Percentiles rank a stretch among this genome's conserved stretches.
phyloP scores from a whole-genome alignment of 208 protist genomes.

The Acanthamoeba triangularis region DNA sequence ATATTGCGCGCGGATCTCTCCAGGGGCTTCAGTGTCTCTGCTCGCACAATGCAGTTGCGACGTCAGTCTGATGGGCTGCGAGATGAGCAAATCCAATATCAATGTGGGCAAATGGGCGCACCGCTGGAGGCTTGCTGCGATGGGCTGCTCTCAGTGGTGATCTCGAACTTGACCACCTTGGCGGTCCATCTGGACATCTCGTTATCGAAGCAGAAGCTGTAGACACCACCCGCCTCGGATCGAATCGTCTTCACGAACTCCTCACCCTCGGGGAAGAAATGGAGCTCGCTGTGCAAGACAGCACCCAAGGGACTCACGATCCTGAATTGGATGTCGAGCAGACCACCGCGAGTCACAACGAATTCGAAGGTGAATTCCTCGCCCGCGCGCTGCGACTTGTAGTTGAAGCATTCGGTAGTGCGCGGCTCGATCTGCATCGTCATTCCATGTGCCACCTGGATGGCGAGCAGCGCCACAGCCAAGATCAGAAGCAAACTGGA shows the following conservation, averaged over 20 bases:
- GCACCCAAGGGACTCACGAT: background rate
- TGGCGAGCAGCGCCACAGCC: background rate
- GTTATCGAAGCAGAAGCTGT: slow-evolving; percentile 60
- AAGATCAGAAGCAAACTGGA: background rate
- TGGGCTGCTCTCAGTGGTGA: background rate
- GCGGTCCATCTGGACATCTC: slow-evolving; percentile 40
- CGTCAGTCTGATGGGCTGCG: background rate
- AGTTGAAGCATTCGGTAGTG: slow-evolving; percentile 2
- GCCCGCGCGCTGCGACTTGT: background rate
- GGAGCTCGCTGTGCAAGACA: slow-evolving; percentile 11
- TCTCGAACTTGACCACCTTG: slow-evolving; percentile 45
- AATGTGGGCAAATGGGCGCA: background rate
- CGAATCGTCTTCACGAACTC: slow-evolving; percentile 19
- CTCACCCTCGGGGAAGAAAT: slow-evolving; percentile 40
- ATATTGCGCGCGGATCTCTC: slow-evolving; percentile 38
- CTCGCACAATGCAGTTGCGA: background rate
- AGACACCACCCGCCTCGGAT: background rate
- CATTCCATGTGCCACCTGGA: background rate
- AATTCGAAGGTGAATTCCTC: slow-evolving; percentile 15
- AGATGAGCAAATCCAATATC: background rate
- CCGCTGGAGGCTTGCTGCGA: background rate
- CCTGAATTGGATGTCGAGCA: slow-evolving; percentile 4
- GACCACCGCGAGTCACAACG: slow-evolving; percentile 14
- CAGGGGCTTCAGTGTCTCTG: background rate
- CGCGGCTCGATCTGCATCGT: slow-evolving; percentile 55